Base-by-base conservation (phyloP, 371 early-diverging fungal species). In the Furculomyces boomerangus region DNA sequence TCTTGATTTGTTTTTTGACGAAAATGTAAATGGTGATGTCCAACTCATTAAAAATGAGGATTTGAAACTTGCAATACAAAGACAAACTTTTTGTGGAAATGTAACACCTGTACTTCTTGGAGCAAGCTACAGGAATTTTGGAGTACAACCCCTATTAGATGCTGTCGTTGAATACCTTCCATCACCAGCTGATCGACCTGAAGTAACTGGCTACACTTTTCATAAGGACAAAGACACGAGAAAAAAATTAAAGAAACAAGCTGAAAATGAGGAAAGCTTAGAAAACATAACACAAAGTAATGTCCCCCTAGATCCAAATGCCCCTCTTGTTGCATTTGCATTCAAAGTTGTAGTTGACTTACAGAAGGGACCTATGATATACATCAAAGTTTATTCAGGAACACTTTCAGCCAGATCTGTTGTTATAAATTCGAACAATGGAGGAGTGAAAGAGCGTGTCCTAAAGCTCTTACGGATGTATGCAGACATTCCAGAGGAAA, bases 321-420 rank as follows among this genome's bases (percentile, higher is more conserved):
- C 65, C 0, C 65, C 75, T 8, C 64, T 90, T 13, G 84, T 80
- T 55, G 95, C 93, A 0, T 69, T 96, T 58, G 97, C 93, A 0
- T 94, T 94, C 71, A 96, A 96, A 56, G 91, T 96, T 0, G 71
- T 84, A 0, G 81, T 86, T 48, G 91, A 95, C 61, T 60, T 75
- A 3, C 74, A 78, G 51, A 77, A 89, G 20, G 96, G 96, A 1
- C 78, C 87, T 2, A 66, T 95, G 71, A 89, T 90, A 0, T 96
- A 84, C 68, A 84, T 95, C n/a, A 76, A 93, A 8, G 87, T 93
- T 0, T 96, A 95, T 61, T 79, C 90, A 0, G 96, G 83, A 27
- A 67, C 74, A 24, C 57, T 91, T n/a, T 75, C 77, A 20, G 68
- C 75, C 24, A 74, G 86, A 0, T 69, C 71, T 49, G 73, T 80